Base-by-base conservation (phyloP, 345 rosid genomes). In the Linum tenue region DNA sequence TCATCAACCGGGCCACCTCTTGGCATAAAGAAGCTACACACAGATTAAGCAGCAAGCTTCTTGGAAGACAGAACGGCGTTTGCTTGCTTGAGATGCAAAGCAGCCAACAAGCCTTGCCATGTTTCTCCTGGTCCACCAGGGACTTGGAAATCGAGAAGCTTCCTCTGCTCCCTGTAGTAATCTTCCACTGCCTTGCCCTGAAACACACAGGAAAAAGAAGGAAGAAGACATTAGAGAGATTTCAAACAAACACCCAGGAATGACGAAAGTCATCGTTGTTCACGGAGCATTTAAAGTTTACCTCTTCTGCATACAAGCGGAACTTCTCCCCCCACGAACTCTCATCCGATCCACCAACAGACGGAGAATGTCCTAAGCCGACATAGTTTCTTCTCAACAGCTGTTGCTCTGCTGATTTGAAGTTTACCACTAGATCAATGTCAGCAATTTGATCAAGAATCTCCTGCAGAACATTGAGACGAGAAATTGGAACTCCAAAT, bases 91-190 rank as follows among this genome's bases (percentile, higher is more conserved):
- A 90, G 90, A 74, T 76, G 95, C 50, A 94, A 74, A 5, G 89
- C 95, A 42, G 89, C 87, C 80, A 94, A 77, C 77, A 94, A 81
- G 35, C 96, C 86, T 39, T 79, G 84, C 99, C 99, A 94, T 61
- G 89, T 78, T 74, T 90, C 96, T 58, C 78, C 85, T 3, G 95
- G 78, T 37, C 85, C 92, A 71, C 70, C 76, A 14, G 80, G 82
- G 35, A 82, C 84, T 70, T 84, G 84, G 73, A 86, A 83, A 76
- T 94, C 84, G 1, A 94, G 65, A 55, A 94, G 95, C 71, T 90
- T 90, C 81, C 76, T 82, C 72, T 88, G 90, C 72, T 74, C 85
- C 70, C 72, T 68, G 77, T 94, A 94, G 77, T 94, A 86, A 17
- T 88, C 96, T 85, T 94, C 95, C 80, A 88, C 59, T 70, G 84